Percentiles rank a stretch among this genome's conserved stretches.
Conservation (phyloP, 208 protist species). For the Acanthamoeba rhysodes region DNA sequence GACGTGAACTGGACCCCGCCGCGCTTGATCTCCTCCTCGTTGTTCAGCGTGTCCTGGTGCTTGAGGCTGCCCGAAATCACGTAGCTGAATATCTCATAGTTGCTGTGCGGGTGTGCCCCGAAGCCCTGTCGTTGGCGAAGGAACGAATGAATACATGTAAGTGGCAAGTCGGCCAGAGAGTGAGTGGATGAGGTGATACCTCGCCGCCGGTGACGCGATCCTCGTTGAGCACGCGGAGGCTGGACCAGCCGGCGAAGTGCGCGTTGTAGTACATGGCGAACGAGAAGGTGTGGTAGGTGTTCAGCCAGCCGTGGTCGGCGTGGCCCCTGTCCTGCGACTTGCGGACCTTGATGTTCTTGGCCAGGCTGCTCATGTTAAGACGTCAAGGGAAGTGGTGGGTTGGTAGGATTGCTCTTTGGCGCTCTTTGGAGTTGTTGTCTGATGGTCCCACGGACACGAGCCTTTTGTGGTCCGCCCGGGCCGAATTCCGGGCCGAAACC, state of each 20-base stretch:
- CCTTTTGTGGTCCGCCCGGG: neutral
- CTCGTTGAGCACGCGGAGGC: slow-evolving; percentile 84
- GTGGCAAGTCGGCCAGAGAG: neutral
- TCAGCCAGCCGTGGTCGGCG: slow-evolving; percentile 82
- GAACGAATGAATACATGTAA: neutral
- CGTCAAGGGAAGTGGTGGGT: too few relatives aligned
- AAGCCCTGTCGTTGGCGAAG: slow-evolving; percentile 53
- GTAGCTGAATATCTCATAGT: slow-evolving; percentile 87
- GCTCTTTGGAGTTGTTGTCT: neutral
- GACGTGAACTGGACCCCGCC: slow-evolving; percentile 84
- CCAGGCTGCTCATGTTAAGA: neutral
- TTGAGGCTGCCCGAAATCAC: slow-evolving; percentile 77
- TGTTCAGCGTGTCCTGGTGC: slow-evolving; percentile 79
- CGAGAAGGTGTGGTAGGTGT: slow-evolving; percentile 83
- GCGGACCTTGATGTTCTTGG: neutral
- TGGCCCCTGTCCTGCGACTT: slow-evolving; percentile 73
- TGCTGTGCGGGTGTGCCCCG: slow-evolving; percentile 78
- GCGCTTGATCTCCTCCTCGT: slow-evolving; percentile 75
- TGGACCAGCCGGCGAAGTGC: slow-evolving; percentile 54
- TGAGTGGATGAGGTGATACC: neutral
- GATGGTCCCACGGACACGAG: too few relatives aligned
- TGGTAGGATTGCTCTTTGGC: too few relatives aligned
- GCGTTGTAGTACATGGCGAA: slow-evolving; percentile 84
- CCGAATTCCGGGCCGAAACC: too few relatives aligned
- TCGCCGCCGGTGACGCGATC: slow-evolving; percentile 77